Base-by-base conservation (phyloP, 768 basidiomycete species). In the Sporobolomyces phaffii region DNA sequence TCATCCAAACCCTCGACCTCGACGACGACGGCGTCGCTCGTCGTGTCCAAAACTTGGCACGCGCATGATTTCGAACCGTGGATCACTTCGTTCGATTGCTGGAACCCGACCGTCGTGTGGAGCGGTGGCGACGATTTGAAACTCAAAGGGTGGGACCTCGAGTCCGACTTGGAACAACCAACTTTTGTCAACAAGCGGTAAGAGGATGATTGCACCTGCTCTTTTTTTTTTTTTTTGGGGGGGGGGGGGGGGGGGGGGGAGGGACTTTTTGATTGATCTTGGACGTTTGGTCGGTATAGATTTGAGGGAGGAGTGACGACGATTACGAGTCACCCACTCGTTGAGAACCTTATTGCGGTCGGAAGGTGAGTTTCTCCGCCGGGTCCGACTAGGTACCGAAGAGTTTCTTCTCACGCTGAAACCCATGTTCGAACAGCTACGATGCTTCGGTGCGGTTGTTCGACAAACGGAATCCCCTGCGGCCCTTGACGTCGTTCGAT, bases 51-150 rank as follows among this genome's bases (percentile, higher is more conserved):
- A 29, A 81, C 81, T 2, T 98, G 92, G 92, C 80, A 84, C 64
- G 93, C 90, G 1, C 96, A 98, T 73, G 90, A 92, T 63, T 85
- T 86, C 73, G 96, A 99, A 75, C 88, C 93, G 0, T 99, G 96
- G 96, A 84, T 91, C 53, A 85, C 88, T 1, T 85, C 88, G 1
- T 98, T 91, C 87, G 84, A 97, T 73, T 86, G 87, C 70, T 94
- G 91, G 89, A 80, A 92, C 65, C 50, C 60, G 13, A 79, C 81
- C 1, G 84, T 85, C 73, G 77, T 89, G 6, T 97, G 90, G 79
- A 91, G 91, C 15, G 93, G 96, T 17, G 94, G 96, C 0, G 96
- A 99, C 73, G 96, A 99, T 76, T 80, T 90, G 31, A 86, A 83
- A 68, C 79, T 96, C 76, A 97, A 94, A 78, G 84, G 82, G 14